These are phyloP conservation scores for Aspergillus intermedius DNA, from an alignment of 2,329 filamentous ascomycete species.

Conservation along the genomic window DNA sequence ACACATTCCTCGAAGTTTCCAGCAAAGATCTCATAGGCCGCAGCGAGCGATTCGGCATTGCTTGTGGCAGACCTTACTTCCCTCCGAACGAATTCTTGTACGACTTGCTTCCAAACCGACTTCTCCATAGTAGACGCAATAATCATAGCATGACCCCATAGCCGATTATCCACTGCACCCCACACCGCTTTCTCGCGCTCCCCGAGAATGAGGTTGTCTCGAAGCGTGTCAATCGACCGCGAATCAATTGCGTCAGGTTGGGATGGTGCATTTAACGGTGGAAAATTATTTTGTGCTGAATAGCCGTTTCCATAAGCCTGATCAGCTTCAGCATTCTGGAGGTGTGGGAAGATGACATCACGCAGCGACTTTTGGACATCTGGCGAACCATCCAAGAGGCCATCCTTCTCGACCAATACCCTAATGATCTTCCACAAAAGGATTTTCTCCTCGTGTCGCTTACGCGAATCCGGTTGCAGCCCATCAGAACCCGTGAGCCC, in stretches of 20 bases:
- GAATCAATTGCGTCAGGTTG: slow-evolving; percentile 63
- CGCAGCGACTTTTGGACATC: slow-evolving; percentile 69
- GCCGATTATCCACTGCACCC: slow-evolving; percentile 82
- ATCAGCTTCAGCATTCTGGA: slow-evolving; percentile 28
- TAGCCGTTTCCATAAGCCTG: slow-evolving; percentile 16
- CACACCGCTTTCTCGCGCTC: slow-evolving; percentile 88
- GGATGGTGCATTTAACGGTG: slow-evolving; percentile 31
- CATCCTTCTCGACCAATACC: slow-evolving; percentile 80
- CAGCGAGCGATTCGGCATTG: slow-evolving; percentile 80
- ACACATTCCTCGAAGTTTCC: slow-evolving; percentile 92
- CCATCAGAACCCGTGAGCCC: slow-evolving; percentile 43
- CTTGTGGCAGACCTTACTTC: slow-evolving; percentile 79
- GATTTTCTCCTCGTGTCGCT: slow-evolving; percentile 69
- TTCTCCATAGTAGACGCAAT: slow-evolving; percentile 73
- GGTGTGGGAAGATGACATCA: slow-evolving; percentile 62
- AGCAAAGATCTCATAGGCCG: slow-evolving; percentile 87
- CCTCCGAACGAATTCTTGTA: slow-evolving; percentile 90
- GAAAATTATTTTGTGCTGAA: slow-evolving; percentile 32
- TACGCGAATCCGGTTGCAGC: slow-evolving; percentile 47
- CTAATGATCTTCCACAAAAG: slow-evolving; percentile 82
- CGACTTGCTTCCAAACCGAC: slow-evolving; percentile 79
- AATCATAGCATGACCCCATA: slow-evolving; percentile 96
- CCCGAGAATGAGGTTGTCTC: slow-evolving; percentile 66
- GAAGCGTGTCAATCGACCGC: slow-evolving; percentile 63
- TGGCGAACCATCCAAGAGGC: slow-evolving; percentile 65